Base-by-base conservation (phyloP, 768 basidiomycete genomes). In the Phlebiopsis gigantea region DNA sequence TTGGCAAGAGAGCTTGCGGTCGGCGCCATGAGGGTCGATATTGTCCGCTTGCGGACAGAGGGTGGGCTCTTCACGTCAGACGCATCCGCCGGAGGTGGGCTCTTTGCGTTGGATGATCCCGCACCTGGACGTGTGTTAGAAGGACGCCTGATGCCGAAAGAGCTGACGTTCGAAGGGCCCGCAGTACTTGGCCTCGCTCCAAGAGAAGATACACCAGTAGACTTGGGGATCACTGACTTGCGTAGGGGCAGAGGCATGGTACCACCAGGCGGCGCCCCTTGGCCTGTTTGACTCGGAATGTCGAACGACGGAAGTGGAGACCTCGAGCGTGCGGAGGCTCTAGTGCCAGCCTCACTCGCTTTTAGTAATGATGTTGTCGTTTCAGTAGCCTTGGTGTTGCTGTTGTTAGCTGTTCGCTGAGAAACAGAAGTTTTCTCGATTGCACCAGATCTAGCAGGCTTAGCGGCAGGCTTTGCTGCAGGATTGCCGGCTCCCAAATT, bases 1-100 rank as follows among this genome's bases (percentile, higher is more conserved):
- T 56, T 55, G 2, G 88, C 88, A 22, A 90, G 71, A 1, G 88
- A 90, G 62, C 87, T 88, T 1, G 85, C 88, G 0, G 88, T 90
- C 0, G 88, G 88, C 0, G 88, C 87, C 50, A 87, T 71, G 12
- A 90, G 73, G 34, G 84, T 78, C 2, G 82, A 80, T 6, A 71
- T 71, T 0, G 68, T 70, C 31, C 74, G 69, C 53, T 61, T 65
- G 56, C 47, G 57, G 12, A 22, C 58, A 8, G 53, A 14, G 10
- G 12, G 8, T 8, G 53, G 22, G 21, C 44, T 45, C n/a, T 46
- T 57, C 48, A 28, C 46, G 14, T 41, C 50, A 6, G 15, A 8
- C 3, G 51, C 43, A 4, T 42, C 55, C 4, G 50, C 44, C 39
- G 21, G 45, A 24, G 21, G 25, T 14, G 25, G 28, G 9, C 8